Base-by-base conservation (phyloP, 75 land plant species). In the Ceratopteris richardii region DNA sequence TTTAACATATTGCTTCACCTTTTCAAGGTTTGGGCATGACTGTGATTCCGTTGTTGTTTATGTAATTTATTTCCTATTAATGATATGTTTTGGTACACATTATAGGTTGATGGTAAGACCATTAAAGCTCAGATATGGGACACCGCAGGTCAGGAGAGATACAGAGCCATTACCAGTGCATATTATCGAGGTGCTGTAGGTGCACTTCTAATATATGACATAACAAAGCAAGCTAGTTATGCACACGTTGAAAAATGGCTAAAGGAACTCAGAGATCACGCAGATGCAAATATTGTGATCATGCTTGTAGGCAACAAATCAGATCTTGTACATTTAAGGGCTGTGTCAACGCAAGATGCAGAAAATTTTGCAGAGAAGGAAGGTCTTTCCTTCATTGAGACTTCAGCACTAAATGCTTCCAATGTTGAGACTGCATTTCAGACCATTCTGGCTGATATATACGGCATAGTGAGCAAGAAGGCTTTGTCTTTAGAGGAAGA, bases 101-200 rank as follows among this genome's bases (percentile, higher is more conserved):
- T 60, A 0, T 17, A 44, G 44, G 66, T 69, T 18, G 72, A 69
- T 44, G 47, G 60, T 28, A 69, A 69, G 72, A 61, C 58, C 14
- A 69, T 69, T 44, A 69, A 69, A 28, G 66, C 66, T 24, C 72
- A 69, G 40, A 69, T 69, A 23, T 69, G 72, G 72, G 72, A 69
- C 47, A 69, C 72, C 2, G 72, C 72, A 31, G 72, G 72, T 16
- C 72, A 69, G 51, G 72, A 69, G 51, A 66, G 70, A 48, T 67
- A 67, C 54, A 27, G 70, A 52, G 70, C 70, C 17, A 60, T 67
- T 39, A 67, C 70, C 0, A 67, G 70, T 60, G 70, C 70, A 26
- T 67, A 67, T 51, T 67, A 67, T 26, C 25, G 70, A 19, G 70
- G 70, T 22, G 70, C 70, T 46, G 70, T 67, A 40, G 70, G 70